These are phyloP conservation scores for Fusarium penzigii DNA, from an alignment of 2,329 filamentous ascomycete species.

Conservation along the genomic window DNA sequence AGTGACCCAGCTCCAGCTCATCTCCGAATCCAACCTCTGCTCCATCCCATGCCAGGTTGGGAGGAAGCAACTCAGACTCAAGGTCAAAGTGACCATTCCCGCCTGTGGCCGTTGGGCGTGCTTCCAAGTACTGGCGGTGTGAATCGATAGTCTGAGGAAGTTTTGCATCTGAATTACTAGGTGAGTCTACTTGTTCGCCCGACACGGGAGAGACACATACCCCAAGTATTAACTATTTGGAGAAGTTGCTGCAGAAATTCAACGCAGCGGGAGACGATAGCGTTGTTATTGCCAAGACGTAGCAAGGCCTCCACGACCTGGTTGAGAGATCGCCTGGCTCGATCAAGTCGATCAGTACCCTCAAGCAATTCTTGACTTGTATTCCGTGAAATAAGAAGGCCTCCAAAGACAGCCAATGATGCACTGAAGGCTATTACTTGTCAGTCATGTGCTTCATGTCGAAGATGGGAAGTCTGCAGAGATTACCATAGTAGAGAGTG, in stretches of 20 bases:
- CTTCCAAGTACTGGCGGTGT: background rate
- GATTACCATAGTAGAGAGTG: slow-evolving; percentile 17
- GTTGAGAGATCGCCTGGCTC: background rate
- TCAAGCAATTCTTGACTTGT: background rate
- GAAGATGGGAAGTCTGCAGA: too few species aligned
- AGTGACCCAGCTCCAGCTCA: background rate
- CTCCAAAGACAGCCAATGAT: slow-evolving; percentile 1
- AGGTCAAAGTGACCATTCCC: background rate
- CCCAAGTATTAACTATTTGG: background rate
- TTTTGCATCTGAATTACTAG: background rate
- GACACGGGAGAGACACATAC: background rate
- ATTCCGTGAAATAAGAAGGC: background rate
- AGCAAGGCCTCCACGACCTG: background rate
- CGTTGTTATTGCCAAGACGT: slow-evolving; percentile 1
- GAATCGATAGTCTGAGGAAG: background rate
- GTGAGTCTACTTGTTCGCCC: background rate
- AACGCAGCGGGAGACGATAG: background rate
- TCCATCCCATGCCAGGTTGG: background rate
- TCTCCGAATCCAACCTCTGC: background rate
- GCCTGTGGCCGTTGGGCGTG: background rate
- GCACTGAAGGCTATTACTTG: background rate
- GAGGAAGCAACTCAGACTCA: background rate
- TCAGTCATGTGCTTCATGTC: too few species aligned
- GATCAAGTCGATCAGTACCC: background rate
- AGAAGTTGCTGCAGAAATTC: background rate